phyloP scores from a whole-genome alignment of 805 yeast genomes.

The Pichia manshurica region DNA sequence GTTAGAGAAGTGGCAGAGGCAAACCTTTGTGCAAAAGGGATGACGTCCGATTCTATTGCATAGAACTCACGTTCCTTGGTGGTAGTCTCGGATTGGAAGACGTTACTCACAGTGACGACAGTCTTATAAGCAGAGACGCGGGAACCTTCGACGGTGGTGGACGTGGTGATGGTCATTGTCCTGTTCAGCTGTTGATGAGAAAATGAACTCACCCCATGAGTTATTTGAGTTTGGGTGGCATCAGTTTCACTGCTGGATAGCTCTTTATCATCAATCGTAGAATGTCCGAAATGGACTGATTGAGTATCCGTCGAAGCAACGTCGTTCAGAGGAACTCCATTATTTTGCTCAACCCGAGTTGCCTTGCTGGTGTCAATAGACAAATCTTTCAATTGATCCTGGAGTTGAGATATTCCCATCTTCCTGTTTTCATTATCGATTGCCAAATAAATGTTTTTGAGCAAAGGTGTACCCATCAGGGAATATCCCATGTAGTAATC shows the following conservation, averaged over 20 bases:
- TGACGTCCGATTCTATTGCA: slow-evolving; percentile 25
- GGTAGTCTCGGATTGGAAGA: not conserved
- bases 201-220: not conserved
- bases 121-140: not conserved
- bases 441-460: slow-evolving; percentile 50
- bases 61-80: slow-evolving; percentile 7
- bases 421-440: slow-evolving; percentile 54
- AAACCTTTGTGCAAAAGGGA: slow-evolving; percentile 29
- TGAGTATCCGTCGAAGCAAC: too few relatives aligned
- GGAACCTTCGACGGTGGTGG: not conserved
- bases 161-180: not conserved
- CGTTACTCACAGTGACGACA: not conserved
- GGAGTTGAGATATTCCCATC: slow-evolving; percentile 39
- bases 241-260: not conserved
- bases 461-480: slow-evolving; percentile 53
- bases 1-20: slow-evolving; percentile 24
- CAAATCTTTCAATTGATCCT: slow-evolving; percentile 37
- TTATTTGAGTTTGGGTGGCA: not conserved
- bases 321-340: too few relatives aligned
- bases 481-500: slow-evolving; percentile 43
- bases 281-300: too few relatives aligned
- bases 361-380: not conserved
- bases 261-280: not conserved
- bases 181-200: not conserved
- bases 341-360: too few relatives aligned